These are phyloP conservation scores for Grigorovia humatica DNA, from an alignment of 805 yeast species.

Conservation along the genomic window DNA sequence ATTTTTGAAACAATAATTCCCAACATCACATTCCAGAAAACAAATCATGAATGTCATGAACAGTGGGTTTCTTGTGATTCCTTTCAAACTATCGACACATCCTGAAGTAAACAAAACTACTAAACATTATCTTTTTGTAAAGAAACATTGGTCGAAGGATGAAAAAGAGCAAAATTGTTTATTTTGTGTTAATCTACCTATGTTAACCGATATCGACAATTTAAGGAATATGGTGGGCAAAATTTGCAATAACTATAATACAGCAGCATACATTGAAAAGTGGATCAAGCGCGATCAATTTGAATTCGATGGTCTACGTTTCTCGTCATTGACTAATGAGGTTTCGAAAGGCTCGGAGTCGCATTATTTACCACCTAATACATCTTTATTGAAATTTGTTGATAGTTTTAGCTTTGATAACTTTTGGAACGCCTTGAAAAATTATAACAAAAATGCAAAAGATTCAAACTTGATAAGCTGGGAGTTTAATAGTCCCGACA, in stretches of 20 bases:
- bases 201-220: slow-evolving; percentile 41
- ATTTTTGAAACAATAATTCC: background rate
- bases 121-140: slow-evolving; percentile 41
- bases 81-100: slow-evolving; percentile 20
- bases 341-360: slow-evolving; percentile 9
- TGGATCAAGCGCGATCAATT: slow-evolving; percentile 34
- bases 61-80: slow-evolving; percentile 29
- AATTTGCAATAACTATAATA: slow-evolving; percentile 34
- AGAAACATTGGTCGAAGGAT: slow-evolving; percentile 47
- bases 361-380: slow-evolving; percentile 55
- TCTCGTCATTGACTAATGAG: slow-evolving; percentile 52
- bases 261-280: slow-evolving; percentile 54
- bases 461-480: slow-evolving; percentile 28
- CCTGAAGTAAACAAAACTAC: slow-evolving; percentile 2
- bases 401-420: slow-evolving; percentile 52
- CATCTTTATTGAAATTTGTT: slow-evolving; percentile 63
- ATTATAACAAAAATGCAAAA: slow-evolving; percentile 39
- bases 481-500: slow-evolving; percentile 27
- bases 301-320: slow-evolving; percentile 38
- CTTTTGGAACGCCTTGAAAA: slow-evolving; percentile 46
- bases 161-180: slow-evolving; percentile 42
- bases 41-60: slow-evolving; percentile 17
- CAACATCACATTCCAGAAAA: background rate
- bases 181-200: slow-evolving; percentile 72
- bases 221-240: slow-evolving; percentile 48